Conservation (phyloP, 2,329 filamentous ascomycete species). For the Aspergillus sp. region DNA sequence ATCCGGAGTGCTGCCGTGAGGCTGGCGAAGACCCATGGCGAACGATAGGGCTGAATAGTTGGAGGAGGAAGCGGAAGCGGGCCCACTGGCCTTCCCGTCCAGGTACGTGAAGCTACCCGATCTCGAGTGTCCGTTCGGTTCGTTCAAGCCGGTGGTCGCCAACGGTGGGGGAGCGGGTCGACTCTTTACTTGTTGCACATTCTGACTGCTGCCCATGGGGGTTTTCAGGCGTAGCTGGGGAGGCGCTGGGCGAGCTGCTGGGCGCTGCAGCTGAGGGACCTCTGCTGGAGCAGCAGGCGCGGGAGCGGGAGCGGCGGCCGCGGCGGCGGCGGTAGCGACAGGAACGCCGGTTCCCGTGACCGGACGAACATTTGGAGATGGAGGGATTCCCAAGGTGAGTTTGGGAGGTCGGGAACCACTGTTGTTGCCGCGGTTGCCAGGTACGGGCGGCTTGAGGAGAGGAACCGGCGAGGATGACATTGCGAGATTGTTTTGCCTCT, state of each 20-base stretch:
- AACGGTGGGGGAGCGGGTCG: conserved; percentile 59
- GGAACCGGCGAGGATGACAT: conserved; percentile 74
- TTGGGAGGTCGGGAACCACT: conserved; percentile 69
- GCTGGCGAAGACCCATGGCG: conserved; percentile 67
- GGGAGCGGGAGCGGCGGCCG: too few species aligned
- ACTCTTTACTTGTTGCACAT: conserved; percentile 66
- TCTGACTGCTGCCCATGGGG: conserved; percentile 74
- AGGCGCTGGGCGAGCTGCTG: conserved; percentile 60
- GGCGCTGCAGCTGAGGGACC: conserved; percentile 36
- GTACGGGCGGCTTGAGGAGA: conserved; percentile 79
- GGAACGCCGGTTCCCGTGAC: conserved; percentile 56
- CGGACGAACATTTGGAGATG: conserved; percentile 79
- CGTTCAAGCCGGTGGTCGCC: conserved; percentile 73
- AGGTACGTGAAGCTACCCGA: conserved; percentile 79
- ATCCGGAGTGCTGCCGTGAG: conserved; percentile 70
- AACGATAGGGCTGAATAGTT: conserved; percentile 83
- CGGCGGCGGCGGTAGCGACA: conserved; percentile 24
- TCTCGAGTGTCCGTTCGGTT: conserved; percentile 77
- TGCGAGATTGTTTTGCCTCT: conserved; percentile 48
- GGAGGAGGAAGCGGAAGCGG: conserved; percentile 82
- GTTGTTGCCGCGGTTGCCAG: conserved; percentile 64
- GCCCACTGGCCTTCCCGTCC: conserved; percentile 76
- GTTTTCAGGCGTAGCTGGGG: conserved; percentile 85
- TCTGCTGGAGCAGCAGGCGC: conserved; percentile 18
- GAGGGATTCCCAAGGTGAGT: conserved; percentile 86